Conservation (phyloP, 352 stramenopile species). For the Pilasporangium apinafurcum region DNA sequence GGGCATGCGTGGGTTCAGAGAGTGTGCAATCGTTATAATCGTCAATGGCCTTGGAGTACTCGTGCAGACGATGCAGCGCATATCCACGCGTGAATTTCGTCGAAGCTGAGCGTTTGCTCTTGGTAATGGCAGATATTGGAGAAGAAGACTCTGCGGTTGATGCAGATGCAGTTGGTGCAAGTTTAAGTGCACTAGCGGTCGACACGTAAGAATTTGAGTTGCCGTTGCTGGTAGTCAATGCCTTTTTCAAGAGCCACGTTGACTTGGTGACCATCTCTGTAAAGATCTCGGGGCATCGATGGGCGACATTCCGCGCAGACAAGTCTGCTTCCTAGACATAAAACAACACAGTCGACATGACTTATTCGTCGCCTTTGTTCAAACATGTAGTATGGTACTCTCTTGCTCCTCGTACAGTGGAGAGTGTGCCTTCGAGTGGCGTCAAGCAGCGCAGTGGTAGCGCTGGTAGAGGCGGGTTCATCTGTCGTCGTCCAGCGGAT, state of each 20-base stretch:
- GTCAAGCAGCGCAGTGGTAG: constrained; percentile 23
- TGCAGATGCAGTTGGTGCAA: neutral
- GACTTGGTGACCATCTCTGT: constrained; percentile 25
- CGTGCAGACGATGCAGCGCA: constrained; percentile 39
- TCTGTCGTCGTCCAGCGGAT: neutral
- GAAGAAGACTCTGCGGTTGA: neutral
- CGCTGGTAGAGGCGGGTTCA: constrained; percentile 7
- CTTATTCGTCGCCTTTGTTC: neutral
- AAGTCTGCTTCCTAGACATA: constrained; percentile 28
- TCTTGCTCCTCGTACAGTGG: constrained; percentile 15
- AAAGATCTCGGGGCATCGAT: constrained; percentile 25
- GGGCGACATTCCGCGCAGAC: constrained; percentile 34
- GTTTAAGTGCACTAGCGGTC: too few species aligned
- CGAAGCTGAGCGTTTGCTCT: constrained; percentile 25
- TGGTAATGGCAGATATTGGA: constrained; percentile 1
- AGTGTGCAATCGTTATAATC: constrained; percentile 49
- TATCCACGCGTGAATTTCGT: constrained; percentile 52
- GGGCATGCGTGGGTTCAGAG: constrained; percentile 26
- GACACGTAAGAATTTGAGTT: too few species aligned
- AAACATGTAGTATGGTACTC: neutral
- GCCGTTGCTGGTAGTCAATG: constrained; percentile 7
- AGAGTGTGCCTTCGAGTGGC: constrained; percentile 28
- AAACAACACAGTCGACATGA: neutral
- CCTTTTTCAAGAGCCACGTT: constrained; percentile 34
- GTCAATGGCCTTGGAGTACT: constrained; percentile 33